phyloP scores from a whole-genome alignment of 2,329 filamentous ascomycete species.

The Pleomassaria siparia region DNA sequence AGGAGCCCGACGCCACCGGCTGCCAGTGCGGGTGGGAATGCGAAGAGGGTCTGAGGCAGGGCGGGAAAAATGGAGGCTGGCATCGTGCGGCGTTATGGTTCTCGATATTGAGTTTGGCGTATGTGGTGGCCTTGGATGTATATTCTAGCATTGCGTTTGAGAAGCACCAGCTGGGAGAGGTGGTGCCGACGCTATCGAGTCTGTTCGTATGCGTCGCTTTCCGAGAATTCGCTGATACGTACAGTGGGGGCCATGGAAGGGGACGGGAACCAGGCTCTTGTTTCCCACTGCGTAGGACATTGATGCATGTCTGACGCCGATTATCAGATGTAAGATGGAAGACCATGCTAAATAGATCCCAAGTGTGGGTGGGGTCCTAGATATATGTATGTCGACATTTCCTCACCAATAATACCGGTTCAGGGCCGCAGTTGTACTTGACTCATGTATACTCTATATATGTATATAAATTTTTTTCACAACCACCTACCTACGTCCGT shows the following conservation, averaged over 20 bases:
- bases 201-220: too few species aligned
- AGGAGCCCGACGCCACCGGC: conserved; percentile 81
- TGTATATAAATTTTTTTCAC: not conserved
- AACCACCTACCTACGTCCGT: too few species aligned
- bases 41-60: not conserved
- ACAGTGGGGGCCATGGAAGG: too few species aligned
- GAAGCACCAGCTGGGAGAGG: too few species aligned
- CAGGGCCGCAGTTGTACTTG: not conserved
- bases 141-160: not conserved
- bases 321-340: too few species aligned
- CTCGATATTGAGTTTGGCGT: not conserved
- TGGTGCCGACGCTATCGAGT: not conserved
- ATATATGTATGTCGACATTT: not conserved
- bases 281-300: too few species aligned
- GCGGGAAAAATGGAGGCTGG: not conserved
- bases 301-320: too few species aligned
- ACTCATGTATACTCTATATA: not conserved
- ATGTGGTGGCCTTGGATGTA: not conserved
- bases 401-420: not conserved
- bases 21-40: not conserved
- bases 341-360: too few species aligned
- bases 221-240: too few species aligned
- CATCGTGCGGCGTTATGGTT: not conserved
- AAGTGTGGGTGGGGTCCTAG: not conserved
- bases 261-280: too few species aligned